phyloP scores from a whole-genome alignment of 2,329 filamentous ascomycete species.

The Apiospora hydei region DNA sequence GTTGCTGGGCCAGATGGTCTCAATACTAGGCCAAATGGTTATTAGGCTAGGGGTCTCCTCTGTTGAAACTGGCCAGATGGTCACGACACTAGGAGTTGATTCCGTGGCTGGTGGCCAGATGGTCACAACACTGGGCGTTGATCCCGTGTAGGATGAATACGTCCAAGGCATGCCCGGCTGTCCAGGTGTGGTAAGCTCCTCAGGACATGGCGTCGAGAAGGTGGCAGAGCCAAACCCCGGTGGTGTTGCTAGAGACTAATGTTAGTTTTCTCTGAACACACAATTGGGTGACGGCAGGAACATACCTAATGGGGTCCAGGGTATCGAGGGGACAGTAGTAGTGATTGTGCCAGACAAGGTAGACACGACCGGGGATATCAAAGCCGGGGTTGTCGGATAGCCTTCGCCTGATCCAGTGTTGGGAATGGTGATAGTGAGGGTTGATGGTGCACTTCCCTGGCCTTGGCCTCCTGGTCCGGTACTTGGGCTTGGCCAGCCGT shows the following conservation, averaged over 20 bases:
- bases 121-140: background rate
- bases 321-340: slow-evolving; percentile 28
- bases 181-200: slow-evolving; percentile 1
- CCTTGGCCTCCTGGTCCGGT: slow-evolving; percentile 17
- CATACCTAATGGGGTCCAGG: slow-evolving; percentile 30
- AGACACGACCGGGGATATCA: slow-evolving; percentile 27
- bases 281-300: background rate
- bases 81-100: background rate
- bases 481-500: slow-evolving; percentile 9
- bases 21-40: slow-evolving; percentile 7
- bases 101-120: background rate
- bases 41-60: background rate
- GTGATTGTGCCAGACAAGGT: slow-evolving; percentile 29
- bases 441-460: slow-evolving; percentile 22
- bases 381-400: slow-evolving; percentile 24
- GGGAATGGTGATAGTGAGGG: slow-evolving; percentile 31
- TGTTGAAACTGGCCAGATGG: slow-evolving; percentile 3
- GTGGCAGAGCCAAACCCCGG: slow-evolving; percentile 12
- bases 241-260: slow-evolving; percentile 24
- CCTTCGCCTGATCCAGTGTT: slow-evolving; percentile 28
- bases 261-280: slow-evolving; percentile 24
- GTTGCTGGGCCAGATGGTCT: background rate
- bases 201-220: slow-evolving; percentile 19
- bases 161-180: background rate
- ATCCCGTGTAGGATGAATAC: background rate